Evolutionary conservation across 257 asterid species (phyloP).

Genomic region (Plectranthus barbatus): DNA sequence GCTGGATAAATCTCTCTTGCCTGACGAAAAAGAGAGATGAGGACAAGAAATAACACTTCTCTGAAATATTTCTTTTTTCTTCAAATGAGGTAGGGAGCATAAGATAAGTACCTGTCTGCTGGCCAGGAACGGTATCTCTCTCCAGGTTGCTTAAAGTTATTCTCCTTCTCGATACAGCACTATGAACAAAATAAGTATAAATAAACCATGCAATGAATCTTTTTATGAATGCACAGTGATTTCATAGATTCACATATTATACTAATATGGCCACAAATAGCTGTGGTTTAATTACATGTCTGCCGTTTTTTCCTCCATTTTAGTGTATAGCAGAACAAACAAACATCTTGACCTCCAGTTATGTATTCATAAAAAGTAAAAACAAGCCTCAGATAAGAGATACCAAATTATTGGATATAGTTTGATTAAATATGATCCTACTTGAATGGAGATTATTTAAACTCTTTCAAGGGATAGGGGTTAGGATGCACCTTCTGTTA

Average conservation of each 20-base stretch:
- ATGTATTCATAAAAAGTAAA: neutral
- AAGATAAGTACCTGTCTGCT: conserved; percentile 37
- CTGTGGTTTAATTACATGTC: neutral
- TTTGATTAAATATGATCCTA: neutral
- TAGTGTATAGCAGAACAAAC: neutral
- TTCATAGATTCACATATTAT: neutral
- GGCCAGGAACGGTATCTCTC: conserved; percentile 55
- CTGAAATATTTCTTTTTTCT: neutral
- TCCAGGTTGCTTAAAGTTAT: conserved; percentile 61
- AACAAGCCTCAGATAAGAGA: neutral
- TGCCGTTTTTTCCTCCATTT: neutral
- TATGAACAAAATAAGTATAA: conserved; percentile 2
- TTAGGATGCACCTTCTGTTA: neutral
- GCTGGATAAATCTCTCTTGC: conserved; percentile 46
- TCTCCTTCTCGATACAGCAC: conserved; percentile 47
- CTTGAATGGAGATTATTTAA: neutral
- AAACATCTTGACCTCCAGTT: neutral
- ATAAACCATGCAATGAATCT: neutral
- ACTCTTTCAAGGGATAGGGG: neutral
- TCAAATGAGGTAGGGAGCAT: neutral
- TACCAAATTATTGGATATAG: neutral
- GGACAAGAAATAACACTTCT: neutral
- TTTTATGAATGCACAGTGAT: neutral
- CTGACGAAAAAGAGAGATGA: conserved; percentile 19
- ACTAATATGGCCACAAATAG: neutral